Evolutionary conservation across 208 protist species (phyloP).

Genomic region (Leishmania lainsoni): DNA sequence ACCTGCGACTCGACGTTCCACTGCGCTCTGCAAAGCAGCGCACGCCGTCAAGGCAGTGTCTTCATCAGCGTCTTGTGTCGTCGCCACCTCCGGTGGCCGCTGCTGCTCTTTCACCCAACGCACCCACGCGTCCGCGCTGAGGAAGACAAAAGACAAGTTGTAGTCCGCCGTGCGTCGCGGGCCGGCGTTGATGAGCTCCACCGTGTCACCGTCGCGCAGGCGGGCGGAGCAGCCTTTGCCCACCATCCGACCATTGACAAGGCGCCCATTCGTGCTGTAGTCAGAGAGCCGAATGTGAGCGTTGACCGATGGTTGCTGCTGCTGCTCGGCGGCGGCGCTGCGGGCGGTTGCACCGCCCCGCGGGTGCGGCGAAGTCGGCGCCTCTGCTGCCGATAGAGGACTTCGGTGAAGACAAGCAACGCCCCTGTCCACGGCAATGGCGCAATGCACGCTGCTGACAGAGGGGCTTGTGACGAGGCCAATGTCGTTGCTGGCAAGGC

Average conservation of each 20-base stretch:
- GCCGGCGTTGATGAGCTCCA: slow-evolving; percentile 57
- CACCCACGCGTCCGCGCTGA: slow-evolving; percentile 29
- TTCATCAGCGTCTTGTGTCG: background rate
- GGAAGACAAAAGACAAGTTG: slow-evolving; percentile 51
- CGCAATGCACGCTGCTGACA: slow-evolving; percentile 60
- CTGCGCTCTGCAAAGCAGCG: slow-evolving; percentile 36
- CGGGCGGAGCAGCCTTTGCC: slow-evolving; percentile 38
- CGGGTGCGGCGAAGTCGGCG: background rate
- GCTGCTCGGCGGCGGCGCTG: background rate
- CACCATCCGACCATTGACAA: slow-evolving; percentile 36
- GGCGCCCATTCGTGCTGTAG: slow-evolving; percentile 62
- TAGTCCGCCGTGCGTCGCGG: slow-evolving; percentile 35
- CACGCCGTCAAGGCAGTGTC: slow-evolving; percentile 2
- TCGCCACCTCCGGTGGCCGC: background rate
- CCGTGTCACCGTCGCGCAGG: slow-evolving; percentile 37
- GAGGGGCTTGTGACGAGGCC: slow-evolving; percentile 46
- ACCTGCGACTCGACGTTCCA: slow-evolving; percentile 52
- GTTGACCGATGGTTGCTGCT: background rate
- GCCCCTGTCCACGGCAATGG: background rate
- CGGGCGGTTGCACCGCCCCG: background rate
- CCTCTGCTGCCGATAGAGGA: background rate
- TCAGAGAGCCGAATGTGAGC: slow-evolving; percentile 42
- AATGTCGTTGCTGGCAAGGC: slow-evolving; percentile 41
- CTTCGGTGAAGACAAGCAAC: background rate
- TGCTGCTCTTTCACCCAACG: slow-evolving; percentile 12